Base-by-base conservation (phyloP, 1,139 yeast species). In the Pichia sp. region DNA sequence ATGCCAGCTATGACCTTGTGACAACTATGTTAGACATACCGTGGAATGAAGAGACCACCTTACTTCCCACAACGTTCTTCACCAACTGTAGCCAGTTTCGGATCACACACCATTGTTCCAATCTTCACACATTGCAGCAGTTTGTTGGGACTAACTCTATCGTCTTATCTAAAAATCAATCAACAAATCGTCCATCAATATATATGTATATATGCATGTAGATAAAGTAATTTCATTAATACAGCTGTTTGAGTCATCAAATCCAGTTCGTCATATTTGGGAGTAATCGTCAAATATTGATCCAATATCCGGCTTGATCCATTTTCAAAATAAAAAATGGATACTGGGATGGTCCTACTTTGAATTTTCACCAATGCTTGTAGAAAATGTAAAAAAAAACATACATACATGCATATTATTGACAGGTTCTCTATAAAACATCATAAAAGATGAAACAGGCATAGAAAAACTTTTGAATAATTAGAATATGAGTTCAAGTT, bases 291-390 rank as follows among this genome's bases (percentile, higher is more conserved):
- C 19, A 39, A 39, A 25, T 34, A 48, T 48, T 48, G 50, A 44
- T 48, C 50, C 47, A 39, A 44, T 34, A 36, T 39, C 50, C 50
- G 14, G 18, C 50, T 48, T 11, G 41, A 38, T 38, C 11, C 9
- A 34, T 5, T 18, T 19, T 39, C 5, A 22, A 34, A 34, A n/a
- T 4, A 19, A 19, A 36, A 14, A 5, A 8, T 19, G 19, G 25
- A 36, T 33, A 14, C 43, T 44, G 51, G 51, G 51, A 48, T 48
- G 47, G 51, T 48, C 51, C 48, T 48, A 45, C 43, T 45, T 3
- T 7, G 13, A 39, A 36, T 14, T 39, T 39, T 39, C 42, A 39
- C 25, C 28, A 39, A 14, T 25, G n/a, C 6, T 14, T 39, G 42
- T 13, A 39, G 11, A 10, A 36, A 19, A 18, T 19, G 22, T 11